Percentiles rank a stretch among this genome's conserved stretches.
These are phyloP conservation scores for Xenoacremonium recifei DNA, from an alignment of 2,329 filamentous ascomycete genomes.

Conservation along the genomic window DNA sequence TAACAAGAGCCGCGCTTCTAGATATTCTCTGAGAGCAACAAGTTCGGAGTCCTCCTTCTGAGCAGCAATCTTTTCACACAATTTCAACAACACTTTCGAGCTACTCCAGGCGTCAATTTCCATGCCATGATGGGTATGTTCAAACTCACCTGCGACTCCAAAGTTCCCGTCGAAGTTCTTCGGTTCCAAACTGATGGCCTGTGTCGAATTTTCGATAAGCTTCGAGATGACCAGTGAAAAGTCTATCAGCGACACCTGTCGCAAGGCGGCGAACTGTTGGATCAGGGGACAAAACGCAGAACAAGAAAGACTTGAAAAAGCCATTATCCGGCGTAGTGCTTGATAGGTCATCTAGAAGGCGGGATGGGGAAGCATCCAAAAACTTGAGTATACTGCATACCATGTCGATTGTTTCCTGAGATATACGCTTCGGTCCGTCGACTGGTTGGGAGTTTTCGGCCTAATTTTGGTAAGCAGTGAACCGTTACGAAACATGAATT, in stretches of 20 bases:
- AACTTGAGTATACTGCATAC: conserved; percentile 52
- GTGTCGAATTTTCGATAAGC: conserved; percentile 25
- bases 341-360: conserved; percentile 31
- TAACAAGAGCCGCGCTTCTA: conserved; percentile 54
- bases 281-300: conserved; percentile 53
- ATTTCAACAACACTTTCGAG: conserved; percentile 39
- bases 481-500: not conserved
- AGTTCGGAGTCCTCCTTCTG: conserved; percentile 44
- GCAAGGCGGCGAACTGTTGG: conserved; percentile 48
- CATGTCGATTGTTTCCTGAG: conserved; percentile 21
- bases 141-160: conserved; percentile 52
- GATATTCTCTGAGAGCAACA: conserved; percentile 51
- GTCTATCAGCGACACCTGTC: conserved; percentile 43
- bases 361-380: conserved; percentile 48
- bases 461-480: conserved; percentile 5
- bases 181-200: conserved; percentile 22
- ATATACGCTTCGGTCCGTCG: conserved; percentile 5
- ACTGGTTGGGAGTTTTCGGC: conserved; percentile 16
- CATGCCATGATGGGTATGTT: not conserved
- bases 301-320: conserved; percentile 51
- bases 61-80: conserved; percentile 48
- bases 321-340: conserved; percentile 20
- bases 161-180: conserved; percentile 38
- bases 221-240: conserved; percentile 39
- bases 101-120: conserved; percentile 16